A percentile compares a stretch with the other conserved stretches of the same genome.
Evolutionary conservation across 306 rosid genomes (phyloP).

Genomic region (Leucaena leucocephala): DNA sequence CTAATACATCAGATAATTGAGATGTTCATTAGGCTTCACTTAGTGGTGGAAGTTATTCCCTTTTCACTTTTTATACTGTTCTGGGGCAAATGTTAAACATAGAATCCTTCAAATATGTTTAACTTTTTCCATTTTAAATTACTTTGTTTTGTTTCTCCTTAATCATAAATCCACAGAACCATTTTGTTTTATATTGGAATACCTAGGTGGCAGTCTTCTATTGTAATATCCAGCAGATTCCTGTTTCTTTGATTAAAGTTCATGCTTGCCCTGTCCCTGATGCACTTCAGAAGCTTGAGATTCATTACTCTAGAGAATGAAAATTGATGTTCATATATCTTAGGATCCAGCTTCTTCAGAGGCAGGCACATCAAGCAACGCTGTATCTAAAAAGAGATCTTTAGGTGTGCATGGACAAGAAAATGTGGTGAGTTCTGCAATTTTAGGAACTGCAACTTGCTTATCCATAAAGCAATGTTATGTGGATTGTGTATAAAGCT

Average conservation of each 20-base stretch:
- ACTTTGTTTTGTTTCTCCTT: slow-evolving; percentile 27
- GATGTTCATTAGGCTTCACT: neutral
- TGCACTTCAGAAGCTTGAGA: slow-evolving; percentile 17
- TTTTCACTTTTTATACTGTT: slow-evolving; percentile 22
- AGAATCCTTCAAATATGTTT: slow-evolving; percentile 17
- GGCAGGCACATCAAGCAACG: slow-evolving; percentile 49
- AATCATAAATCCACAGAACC: neutral
- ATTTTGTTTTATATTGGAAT: slow-evolving; percentile 29
- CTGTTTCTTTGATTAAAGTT: slow-evolving; percentile 21
- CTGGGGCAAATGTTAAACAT: slow-evolving; percentile 2
- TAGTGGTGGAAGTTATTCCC: slow-evolving; percentile 22
- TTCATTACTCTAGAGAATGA: slow-evolving; percentile 24
- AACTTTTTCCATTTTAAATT: slow-evolving; percentile 11
- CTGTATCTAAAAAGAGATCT: slow-evolving; percentile 56
- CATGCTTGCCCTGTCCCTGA: slow-evolving; percentile 25
- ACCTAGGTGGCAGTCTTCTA: slow-evolving; percentile 21
- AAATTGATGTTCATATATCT: slow-evolving; percentile 31
- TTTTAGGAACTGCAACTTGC: slow-evolving; percentile 19
- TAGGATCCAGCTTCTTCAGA: slow-evolving; percentile 64
- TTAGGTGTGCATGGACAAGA: slow-evolving; percentile 43
- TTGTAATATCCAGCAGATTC: neutral
- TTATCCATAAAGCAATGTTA: slow-evolving; percentile 31
- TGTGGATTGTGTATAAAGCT: neutral
- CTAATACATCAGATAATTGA: neutral
- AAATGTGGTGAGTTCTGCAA: slow-evolving; percentile 51